phyloP scores from a whole-genome alignment of 179 eudicot species.

The Patellifolia procumbens region DNA sequence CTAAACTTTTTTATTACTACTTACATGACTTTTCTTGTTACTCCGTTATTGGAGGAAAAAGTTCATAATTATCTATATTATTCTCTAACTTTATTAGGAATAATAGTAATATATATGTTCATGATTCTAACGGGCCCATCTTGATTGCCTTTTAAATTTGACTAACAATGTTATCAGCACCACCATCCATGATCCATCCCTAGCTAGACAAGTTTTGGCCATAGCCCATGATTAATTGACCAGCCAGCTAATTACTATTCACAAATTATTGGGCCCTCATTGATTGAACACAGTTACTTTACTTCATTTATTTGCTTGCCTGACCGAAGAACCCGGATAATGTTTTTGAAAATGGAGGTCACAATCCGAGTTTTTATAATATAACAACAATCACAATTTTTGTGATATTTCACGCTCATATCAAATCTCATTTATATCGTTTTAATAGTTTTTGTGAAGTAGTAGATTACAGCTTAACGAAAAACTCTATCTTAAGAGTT shows the following conservation, averaged over 20 bases:
- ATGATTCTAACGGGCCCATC: background rate
- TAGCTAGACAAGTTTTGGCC: slow-evolving; percentile 16
- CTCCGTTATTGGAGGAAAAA: too few species aligned
- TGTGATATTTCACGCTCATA: too few species aligned
- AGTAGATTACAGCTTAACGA: too few species aligned
- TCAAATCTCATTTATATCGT: too few species aligned
- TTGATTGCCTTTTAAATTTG: background rate
- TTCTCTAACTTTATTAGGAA: too few species aligned
- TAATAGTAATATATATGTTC: background rate
- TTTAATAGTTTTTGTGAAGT: too few species aligned
- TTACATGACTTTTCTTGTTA: too few species aligned
- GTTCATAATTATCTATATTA: too few species aligned
- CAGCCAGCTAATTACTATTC: slow-evolving; percentile 12
- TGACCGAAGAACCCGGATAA: background rate
- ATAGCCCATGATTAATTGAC: slow-evolving; percentile 17
- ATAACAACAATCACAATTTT: too few species aligned
- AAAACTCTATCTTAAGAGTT: too few species aligned
- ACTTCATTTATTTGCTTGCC: background rate
- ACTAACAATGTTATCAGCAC: slow-evolving; percentile 1
- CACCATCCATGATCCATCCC: background rate
- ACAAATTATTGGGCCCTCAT: slow-evolving; percentile 12
- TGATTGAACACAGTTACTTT: slow-evolving; percentile 13
- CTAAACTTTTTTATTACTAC: too few species aligned
- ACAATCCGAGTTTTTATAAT: background rate
- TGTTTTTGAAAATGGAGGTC: background rate